A percentile compares a stretch with the other conserved stretches of the same genome.
Conservation (phyloP, 2,329 filamentous ascomycete genomes). For the Cordyceps fumosorosea region DNA sequence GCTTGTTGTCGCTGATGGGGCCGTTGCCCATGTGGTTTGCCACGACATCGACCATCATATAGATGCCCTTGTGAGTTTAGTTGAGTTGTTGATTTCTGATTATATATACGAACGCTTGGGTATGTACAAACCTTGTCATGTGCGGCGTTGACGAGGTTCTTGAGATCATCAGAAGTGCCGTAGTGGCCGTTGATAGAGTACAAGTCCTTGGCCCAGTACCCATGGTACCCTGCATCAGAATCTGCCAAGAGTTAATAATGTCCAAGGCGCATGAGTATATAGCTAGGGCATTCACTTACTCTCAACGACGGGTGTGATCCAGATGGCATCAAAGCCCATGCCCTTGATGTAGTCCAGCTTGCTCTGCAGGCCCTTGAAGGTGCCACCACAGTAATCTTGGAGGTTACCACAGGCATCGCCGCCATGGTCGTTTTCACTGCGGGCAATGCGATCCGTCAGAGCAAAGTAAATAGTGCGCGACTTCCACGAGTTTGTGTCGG, state of each 20-base stretch:
- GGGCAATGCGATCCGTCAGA: constrained; percentile 50
- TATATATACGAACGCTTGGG: background rate
- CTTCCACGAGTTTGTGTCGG: constrained; percentile 41
- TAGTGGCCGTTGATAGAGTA: constrained; percentile 50
- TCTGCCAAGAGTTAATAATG: constrained; percentile 19
- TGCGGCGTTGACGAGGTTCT: constrained; percentile 46
- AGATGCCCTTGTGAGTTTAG: constrained; percentile 27
- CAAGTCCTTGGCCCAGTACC: constrained; percentile 48
- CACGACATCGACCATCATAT: constrained; percentile 57
- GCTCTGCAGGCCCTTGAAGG: constrained; percentile 50
- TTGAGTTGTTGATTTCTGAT: background rate
- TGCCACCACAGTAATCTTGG: constrained; percentile 53
- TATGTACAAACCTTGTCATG: constrained; percentile 45
- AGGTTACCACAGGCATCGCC: constrained; percentile 36
- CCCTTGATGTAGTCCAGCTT: constrained; percentile 57
- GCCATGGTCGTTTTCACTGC: constrained; percentile 34
- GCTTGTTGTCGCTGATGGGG: constrained; percentile 40
- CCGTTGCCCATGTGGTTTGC: constrained; percentile 51
- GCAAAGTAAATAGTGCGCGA: constrained; percentile 52
- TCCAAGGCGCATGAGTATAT: background rate
- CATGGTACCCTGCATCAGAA: constrained; percentile 42
- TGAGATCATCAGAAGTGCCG: constrained; percentile 53
- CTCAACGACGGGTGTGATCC: constrained; percentile 51
- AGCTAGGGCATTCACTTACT: constrained; percentile 24
- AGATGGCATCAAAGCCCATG: constrained; percentile 53